phyloP scores from a whole-genome alignment of 2,329 filamentous ascomycete species.

The Arthrobotrys conoides region DNA sequence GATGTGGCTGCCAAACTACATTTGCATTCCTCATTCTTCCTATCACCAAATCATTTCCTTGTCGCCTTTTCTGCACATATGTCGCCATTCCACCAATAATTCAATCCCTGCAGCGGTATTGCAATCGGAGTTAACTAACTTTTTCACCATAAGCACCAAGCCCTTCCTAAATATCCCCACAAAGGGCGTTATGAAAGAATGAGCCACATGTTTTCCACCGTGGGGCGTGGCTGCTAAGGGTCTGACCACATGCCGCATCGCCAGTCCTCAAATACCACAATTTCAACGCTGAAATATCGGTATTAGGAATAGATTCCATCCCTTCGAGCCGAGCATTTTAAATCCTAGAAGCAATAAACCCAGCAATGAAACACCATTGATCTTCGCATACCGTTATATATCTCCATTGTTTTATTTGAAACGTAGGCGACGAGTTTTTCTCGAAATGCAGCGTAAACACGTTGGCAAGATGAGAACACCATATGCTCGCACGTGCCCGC shows the following conservation, averaged over 20 bases:
- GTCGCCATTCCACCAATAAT: slow-evolving; percentile 3
- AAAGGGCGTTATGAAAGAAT: slow-evolving; percentile 18
- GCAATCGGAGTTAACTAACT: background rate
- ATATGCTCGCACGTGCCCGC: slow-evolving; percentile 17
- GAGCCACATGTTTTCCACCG: slow-evolving; percentile 32
- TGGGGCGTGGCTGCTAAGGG: slow-evolving; percentile 6
- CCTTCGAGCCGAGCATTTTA: slow-evolving; percentile 43
- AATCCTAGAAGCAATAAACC: slow-evolving; percentile 39
- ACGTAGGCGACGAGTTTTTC: background rate
- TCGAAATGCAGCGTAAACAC: slow-evolving; percentile 15
- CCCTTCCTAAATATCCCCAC: background rate
- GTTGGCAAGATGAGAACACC: background rate
- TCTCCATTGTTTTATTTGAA: slow-evolving; percentile 14
- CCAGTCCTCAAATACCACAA: slow-evolving; percentile 51
- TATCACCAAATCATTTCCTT: background rate
- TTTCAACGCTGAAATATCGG: slow-evolving; percentile 46
- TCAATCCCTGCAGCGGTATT: slow-evolving; percentile 8
- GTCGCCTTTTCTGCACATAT: background rate
- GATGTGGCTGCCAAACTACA: background rate
- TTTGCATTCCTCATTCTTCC: slow-evolving; percentile 7
- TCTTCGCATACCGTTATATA: slow-evolving; percentile 50
- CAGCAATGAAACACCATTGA: slow-evolving; percentile 40
- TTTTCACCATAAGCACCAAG: background rate
- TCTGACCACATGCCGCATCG: slow-evolving; percentile 39
- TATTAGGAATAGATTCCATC: slow-evolving; percentile 38